Base-by-base conservation (phyloP, 306 rosid species). In the Vigna angularis region DNA sequence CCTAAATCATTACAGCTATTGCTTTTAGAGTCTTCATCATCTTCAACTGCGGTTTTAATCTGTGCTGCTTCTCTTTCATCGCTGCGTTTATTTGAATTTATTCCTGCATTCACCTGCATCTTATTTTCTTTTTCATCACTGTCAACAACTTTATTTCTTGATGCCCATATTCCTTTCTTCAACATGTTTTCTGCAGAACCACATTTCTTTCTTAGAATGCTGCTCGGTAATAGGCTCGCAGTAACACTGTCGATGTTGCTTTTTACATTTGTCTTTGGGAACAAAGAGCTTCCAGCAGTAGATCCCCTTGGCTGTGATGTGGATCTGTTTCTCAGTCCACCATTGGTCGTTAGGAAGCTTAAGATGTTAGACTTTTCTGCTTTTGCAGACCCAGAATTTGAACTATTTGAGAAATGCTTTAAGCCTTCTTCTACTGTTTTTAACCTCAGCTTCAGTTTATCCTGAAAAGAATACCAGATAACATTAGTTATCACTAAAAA, bases 361-460 rank as follows among this genome's bases (percentile, higher is more conserved):
- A 91, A 83, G 81, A 95, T 82, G 86, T 85, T 94, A 71, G 93
- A 77, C 78, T 84, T 86, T 66, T 87, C 94, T 2, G 82, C 45
- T 63, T 81, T 91, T 6, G 89, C 88, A 30, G 85, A 82, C 34
- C 79, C 91, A 16, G 91, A 63, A 62, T 73, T 91, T 57, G 81
- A 76, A 58, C 80, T 91, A 69, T 86, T 81, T 51, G 89, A 76
- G 49, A 81, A 85, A 59, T 91, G 73, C 88, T 90, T 91, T 42
- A 95, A 76, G 75, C 98, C 97, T 82, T 92, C 97, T 86, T 95
- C 99, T 20, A 93, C 79, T 28, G 93, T 95, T 82, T 87, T 89
- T 64, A 95, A 67, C 79, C 99, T 88, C 85, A 95, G 86, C 87
- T 89, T 95, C 77, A 95, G 77, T 77, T 95, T 95, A 53, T 92